phyloP scores from a whole-genome alignment of 2,329 filamentous ascomycete genomes.

The Tympanopsis confertula region DNA sequence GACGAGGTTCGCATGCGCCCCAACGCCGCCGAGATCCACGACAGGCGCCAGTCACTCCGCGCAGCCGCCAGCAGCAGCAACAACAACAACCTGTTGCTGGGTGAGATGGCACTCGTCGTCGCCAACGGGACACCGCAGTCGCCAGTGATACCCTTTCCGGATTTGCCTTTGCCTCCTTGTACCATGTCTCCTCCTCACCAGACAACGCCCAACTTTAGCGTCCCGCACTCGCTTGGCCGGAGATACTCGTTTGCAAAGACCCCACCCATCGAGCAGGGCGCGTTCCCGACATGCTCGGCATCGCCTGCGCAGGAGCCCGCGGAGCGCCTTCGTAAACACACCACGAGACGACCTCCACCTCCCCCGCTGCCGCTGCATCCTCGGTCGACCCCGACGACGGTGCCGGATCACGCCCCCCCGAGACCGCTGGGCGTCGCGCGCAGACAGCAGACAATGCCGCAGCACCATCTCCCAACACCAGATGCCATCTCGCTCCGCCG shows the following conservation, averaged over 20 bases:
- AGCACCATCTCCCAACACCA: neutral
- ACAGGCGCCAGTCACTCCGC: slow-evolving; percentile 39
- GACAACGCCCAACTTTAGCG: slow-evolving; percentile 38
- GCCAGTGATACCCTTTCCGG: too few species aligned
- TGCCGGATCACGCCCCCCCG: neutral
- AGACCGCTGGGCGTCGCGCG: too few species aligned
- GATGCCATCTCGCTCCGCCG: neutral
- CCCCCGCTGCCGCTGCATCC: neutral
- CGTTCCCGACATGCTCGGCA: slow-evolving; percentile 6
- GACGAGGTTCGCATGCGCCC: slow-evolving; percentile 31
- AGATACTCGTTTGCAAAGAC: slow-evolving; percentile 29
- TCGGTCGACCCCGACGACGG: neutral
- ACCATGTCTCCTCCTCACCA: slow-evolving; percentile 5
- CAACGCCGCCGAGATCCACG: slow-evolving; percentile 37
- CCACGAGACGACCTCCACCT: slow-evolving; percentile 4
- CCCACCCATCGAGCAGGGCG: slow-evolving; percentile 7
- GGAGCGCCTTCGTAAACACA: slow-evolving; percentile 7
- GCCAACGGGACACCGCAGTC: neutral
- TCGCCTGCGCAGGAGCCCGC: slow-evolving; percentile 4
- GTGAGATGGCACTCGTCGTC: slow-evolving; percentile 7
- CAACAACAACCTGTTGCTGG: slow-evolving; percentile 23
- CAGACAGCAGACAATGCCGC: neutral
- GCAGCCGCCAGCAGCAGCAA: slow-evolving; percentile 27
- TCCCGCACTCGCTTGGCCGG: slow-evolving; percentile 31
- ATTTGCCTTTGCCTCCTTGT: too few species aligned